Evolutionary conservation across 345 rosid genomes (phyloP).

Genomic region (Linum lewisii): DNA sequence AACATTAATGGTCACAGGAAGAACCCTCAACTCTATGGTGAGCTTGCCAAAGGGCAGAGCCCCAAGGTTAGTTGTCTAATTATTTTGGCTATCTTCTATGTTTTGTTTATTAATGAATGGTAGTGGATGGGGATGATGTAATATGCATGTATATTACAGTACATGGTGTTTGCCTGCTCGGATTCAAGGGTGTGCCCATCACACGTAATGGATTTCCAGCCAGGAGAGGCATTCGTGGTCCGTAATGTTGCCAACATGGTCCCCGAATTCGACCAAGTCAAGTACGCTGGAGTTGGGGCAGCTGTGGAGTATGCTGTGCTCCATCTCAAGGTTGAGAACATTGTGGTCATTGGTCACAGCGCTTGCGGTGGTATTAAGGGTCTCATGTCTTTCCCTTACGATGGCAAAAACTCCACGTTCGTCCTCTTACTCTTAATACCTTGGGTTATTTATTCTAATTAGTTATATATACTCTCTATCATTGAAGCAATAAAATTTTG

Average conservation of each 20-base stretch:
- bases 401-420: conserved; percentile 70
- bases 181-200: conserved; percentile 9
- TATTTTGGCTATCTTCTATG: background rate
- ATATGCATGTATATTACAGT: conserved; percentile 19
- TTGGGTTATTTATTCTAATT: no score
- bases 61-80: conserved; percentile 44
- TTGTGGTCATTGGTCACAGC: conserved; percentile 89
- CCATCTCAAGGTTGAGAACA: conserved; percentile 85
- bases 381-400: conserved; percentile 71
- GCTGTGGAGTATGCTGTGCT: conserved; percentile 89
- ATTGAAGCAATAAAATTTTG: no score
- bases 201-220: conserved; percentile 5
- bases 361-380: conserved; percentile 96
- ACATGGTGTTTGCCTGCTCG: conserved; percentile 11
- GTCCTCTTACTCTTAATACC: background rate
- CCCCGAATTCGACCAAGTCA: conserved; percentile 22
- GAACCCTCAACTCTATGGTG: conserved; percentile 53
- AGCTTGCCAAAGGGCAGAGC: conserved; percentile 81
- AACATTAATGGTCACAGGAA: conserved; percentile 32
- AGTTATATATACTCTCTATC: no score
- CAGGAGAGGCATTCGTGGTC: conserved; percentile 10
- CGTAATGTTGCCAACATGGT: conserved; percentile 16
- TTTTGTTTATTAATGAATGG: no score
- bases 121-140: no score
- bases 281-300: conserved; percentile 60